A percentile compares a stretch with the other conserved stretches of the same genome.
Evolutionary conservation across 2,329 filamentous ascomycete species (phyloP).

Genomic region (Cytospora piceicola): DNA sequence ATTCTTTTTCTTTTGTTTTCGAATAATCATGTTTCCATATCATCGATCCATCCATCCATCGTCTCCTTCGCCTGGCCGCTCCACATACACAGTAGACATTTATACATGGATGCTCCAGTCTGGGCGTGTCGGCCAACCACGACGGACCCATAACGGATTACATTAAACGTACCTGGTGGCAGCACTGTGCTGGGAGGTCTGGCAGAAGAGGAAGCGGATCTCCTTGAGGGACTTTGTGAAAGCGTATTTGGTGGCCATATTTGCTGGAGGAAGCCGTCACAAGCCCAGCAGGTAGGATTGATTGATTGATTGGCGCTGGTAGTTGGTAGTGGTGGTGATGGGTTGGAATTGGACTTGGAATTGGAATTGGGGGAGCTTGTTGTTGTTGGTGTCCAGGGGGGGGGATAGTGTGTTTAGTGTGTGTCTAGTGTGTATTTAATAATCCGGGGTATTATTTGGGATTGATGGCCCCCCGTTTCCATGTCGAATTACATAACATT

Average conservation of each 20-base stretch:
- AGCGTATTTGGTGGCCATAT: conserved; percentile 90
- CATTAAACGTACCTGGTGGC: conserved; percentile 72
- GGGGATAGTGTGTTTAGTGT: too few species aligned
- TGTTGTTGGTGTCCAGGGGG: too few species aligned
- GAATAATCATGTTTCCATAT: not conserved
- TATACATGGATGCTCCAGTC: not conserved
- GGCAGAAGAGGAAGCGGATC: conserved; percentile 96
- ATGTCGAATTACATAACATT: too few species aligned
- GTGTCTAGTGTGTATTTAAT: too few species aligned
- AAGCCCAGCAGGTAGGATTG: not conserved
- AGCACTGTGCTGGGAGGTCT: conserved; percentile 88
- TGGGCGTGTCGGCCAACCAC: conserved; percentile 13
- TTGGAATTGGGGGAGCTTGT: too few species aligned
- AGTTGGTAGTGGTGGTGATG: conserved; percentile 34
- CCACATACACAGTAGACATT: too few species aligned
- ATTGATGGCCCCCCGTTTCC: too few species aligned
- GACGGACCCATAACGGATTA: conserved; percentile 31
- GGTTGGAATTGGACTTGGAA: conserved; percentile 1
- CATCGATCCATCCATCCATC: not conserved
- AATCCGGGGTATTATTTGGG: too few species aligned
- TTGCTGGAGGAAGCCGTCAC: conserved; percentile 38
- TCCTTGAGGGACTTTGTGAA: conserved; percentile 90
- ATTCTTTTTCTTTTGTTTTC: not conserved
- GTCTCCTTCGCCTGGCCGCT: too few species aligned
- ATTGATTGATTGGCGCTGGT: too few species aligned